Base-by-base conservation (phyloP, 495 filamentous ascomycete genomes). In the Penicillium steckii region DNA sequence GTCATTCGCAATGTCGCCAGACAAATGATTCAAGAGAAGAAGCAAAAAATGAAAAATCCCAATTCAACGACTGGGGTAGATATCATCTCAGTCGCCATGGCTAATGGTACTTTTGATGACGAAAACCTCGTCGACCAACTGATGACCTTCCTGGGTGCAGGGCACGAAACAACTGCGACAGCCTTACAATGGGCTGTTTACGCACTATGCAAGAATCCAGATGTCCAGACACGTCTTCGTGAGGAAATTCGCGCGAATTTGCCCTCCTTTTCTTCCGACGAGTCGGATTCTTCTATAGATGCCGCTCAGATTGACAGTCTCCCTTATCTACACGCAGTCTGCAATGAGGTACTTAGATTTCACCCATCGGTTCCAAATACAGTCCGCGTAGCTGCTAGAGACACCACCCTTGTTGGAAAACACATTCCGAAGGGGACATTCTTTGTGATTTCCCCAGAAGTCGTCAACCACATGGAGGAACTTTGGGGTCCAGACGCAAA, bases 111-210 rank as follows among this genome's bases (percentile, higher is more conserved):
- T 3, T 95, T 95, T 65, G 79, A 75, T 23, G 88, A 93, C 44
- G 87, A 91, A 26, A 85, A 89, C 46, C 84, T 96, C 21, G 76
- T 90, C 33, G 89, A 96, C 64, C 92, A 97, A 64, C 80, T 94
- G 65, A 95, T 96, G 91, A 97, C 92, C 2, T 96, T 97, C 74
- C 83, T 96, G 3, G 88, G 86, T 1, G 92, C 93, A 0, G 93
- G 93, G 15, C 93, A 97, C 65, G 93, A 95, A 73, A 88, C 84
- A 7, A 87, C 85, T 7, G 74, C 85, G 2, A 70, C 80, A 4
- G 75, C 82, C 9, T 67, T 87, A 54, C 76, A 76, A 43, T 88
- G 84, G 84, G 76, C 80, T 6, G 57, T 81, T 15, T 85, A 84
- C 51, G 68, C 78, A 0, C 67, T 87, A 19, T 82, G 76, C 71